phyloP scores from a whole-genome alignment of 2,329 filamentous ascomycete species.

The Fusarium sp. region DNA sequence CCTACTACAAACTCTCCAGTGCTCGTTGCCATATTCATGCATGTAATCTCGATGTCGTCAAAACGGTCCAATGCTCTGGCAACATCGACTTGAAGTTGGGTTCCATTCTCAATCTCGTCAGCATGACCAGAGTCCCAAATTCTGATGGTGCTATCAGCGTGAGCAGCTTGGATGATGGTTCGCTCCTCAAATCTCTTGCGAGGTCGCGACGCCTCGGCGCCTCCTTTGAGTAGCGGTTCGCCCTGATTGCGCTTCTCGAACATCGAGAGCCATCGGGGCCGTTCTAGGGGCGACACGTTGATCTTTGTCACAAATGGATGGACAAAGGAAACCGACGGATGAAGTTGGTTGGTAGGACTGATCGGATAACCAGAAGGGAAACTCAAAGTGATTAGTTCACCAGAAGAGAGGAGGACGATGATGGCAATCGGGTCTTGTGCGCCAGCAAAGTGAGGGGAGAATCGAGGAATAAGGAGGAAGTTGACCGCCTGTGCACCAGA shows the following conservation, averaged over 20 bases:
- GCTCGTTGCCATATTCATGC: slow-evolving; percentile 83
- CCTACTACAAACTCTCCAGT: slow-evolving; percentile 91
- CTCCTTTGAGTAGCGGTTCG: slow-evolving; percentile 83
- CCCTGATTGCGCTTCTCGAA: slow-evolving; percentile 86
- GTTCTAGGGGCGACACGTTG: slow-evolving; percentile 80
- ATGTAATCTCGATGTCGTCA: slow-evolving; percentile 81
- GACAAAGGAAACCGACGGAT: slow-evolving; percentile 87
- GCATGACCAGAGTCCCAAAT: slow-evolving; percentile 94
- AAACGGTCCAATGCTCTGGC: slow-evolving; percentile 85
- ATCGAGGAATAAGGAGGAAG: slow-evolving; percentile 86
- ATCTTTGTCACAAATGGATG: slow-evolving; percentile 88
- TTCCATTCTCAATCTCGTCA: slow-evolving; percentile 92
- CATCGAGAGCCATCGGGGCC: slow-evolving; percentile 90
- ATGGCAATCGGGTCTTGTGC: slow-evolving; percentile 92
- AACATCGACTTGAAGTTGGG: slow-evolving; percentile 87
- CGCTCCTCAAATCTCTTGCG: slow-evolving; percentile 85
- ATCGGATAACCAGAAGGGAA: slow-evolving; percentile 95
- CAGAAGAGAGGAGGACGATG: slow-evolving; percentile 84
- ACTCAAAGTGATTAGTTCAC: slow-evolving; percentile 89
- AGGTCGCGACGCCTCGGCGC: slow-evolving; percentile 78
- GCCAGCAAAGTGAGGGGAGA: slow-evolving; percentile 87
- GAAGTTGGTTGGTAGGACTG: slow-evolving; percentile 91
- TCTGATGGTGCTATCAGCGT: slow-evolving; percentile 91
- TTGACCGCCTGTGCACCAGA: slow-evolving; percentile 82
- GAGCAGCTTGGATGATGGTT: slow-evolving; percentile 87